A percentile compares a stretch with the other conserved stretches of the same genome.
Conservation (phyloP, 257 asterid genomes). For the Galeopsis tetrahit region DNA sequence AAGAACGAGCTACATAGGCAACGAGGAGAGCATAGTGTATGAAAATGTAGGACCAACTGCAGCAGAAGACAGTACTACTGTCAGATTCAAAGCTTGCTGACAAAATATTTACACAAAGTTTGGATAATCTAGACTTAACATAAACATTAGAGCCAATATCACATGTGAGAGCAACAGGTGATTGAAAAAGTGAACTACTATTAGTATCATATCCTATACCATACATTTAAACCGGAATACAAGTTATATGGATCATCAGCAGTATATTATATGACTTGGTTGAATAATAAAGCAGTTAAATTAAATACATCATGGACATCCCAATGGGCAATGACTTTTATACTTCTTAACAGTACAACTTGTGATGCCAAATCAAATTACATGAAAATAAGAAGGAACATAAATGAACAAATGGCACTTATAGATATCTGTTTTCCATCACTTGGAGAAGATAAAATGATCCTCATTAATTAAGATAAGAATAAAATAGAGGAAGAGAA, state of each 20-base stretch:
- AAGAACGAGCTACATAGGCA: conserved; percentile 95
- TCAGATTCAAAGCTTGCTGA: conserved; percentile 32
- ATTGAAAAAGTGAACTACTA: background rate
- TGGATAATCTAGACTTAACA: background rate
- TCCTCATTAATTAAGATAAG: background rate
- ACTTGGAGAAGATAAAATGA: too few species aligned
- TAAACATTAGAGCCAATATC: conserved; percentile 6
- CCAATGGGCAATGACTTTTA: background rate
- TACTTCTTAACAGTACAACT: background rate
- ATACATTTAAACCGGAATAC: background rate
- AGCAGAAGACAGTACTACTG: conserved; percentile 31
- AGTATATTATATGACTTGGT: background rate
- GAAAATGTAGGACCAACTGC: conserved; percentile 96
- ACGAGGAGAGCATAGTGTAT: conserved; percentile 95
- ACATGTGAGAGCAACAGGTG: conserved; percentile 14
- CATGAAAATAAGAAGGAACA: too few species aligned
- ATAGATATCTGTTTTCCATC: too few species aligned
- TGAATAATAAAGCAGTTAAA: background rate
- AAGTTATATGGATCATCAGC: background rate
- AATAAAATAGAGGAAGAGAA: background rate
- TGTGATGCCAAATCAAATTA: background rate
- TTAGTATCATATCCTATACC: background rate
- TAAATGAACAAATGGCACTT: too few species aligned
- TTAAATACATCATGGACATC: background rate
- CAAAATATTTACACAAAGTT: background rate